phyloP scores from a whole-genome alignment of 1,139 yeast species.

The Yamadazyma blattariae region DNA sequence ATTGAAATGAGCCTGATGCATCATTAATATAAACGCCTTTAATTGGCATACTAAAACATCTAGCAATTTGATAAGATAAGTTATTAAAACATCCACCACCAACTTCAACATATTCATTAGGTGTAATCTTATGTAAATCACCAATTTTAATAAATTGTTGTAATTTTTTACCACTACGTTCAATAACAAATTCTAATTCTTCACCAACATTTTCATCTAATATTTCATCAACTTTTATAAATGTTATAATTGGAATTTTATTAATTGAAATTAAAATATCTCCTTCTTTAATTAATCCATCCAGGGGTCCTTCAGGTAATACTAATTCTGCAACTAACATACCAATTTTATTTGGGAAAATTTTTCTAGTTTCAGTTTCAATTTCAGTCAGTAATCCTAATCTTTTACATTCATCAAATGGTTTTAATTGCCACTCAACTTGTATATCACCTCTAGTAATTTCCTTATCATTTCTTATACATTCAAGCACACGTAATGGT shows the following conservation, averaged over 20 bases:
- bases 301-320: constrained; percentile 87
- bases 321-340: constrained; percentile 81
- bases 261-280: constrained; percentile 78
- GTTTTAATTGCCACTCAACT: constrained; percentile 83
- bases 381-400: constrained; percentile 77
- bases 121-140: constrained; percentile 79
- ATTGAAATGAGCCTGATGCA: constrained; percentile 74
- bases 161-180: constrained; percentile 68
- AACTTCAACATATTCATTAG: constrained; percentile 74
- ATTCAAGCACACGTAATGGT: constrained; percentile 74
- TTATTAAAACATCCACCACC: constrained; percentile 87
- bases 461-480: constrained; percentile 57
- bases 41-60: constrained; percentile 80
- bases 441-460: constrained; percentile 84
- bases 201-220: constrained; percentile 70
- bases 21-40: constrained; percentile 79
- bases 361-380: constrained; percentile 64
- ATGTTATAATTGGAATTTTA: constrained; percentile 62
- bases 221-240: constrained; percentile 80
- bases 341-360: constrained; percentile 77
- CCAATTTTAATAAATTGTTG: constrained; percentile 56
- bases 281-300: constrained; percentile 72
- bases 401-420: constrained; percentile 88
- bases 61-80: constrained; percentile 83
- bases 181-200: constrained; percentile 56